Conservation (phyloP, 2,329 filamentous ascomycete species). For the Calcarisporium arbuscula region DNA sequence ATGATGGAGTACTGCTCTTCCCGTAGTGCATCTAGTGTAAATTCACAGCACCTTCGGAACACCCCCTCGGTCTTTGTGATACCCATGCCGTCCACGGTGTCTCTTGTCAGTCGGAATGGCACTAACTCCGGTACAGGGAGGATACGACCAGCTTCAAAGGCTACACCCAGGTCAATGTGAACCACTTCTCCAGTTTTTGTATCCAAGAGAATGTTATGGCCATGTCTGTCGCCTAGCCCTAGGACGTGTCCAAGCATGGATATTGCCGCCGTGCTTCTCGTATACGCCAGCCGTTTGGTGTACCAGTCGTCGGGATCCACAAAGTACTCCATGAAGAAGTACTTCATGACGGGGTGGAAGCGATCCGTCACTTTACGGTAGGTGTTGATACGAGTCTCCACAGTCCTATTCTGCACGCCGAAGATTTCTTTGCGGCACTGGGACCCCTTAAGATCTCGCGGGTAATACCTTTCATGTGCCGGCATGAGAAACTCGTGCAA, state of each 20-base stretch:
- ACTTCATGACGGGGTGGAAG: conserved; percentile 90
- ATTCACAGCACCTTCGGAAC: conserved; percentile 96
- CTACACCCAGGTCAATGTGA: conserved; percentile 94
- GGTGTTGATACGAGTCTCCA: conserved; percentile 64
- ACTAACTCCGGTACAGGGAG: conserved; percentile 92
- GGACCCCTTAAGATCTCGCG: conserved; percentile 70
- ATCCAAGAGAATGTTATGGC: conserved; percentile 94
- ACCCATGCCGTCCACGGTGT: conserved; percentile 96
- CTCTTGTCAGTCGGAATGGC: conserved; percentile 87
- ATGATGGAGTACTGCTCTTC: conserved; percentile 96
- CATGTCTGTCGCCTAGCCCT: conserved; percentile 88
- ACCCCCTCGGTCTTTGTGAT: conserved; percentile 92
- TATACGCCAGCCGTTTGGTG: conserved; percentile 79
- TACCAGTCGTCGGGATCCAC: conserved; percentile 96
- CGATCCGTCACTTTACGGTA: conserved; percentile 74
- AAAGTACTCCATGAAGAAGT: conserved; percentile 96
- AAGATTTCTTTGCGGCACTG: conserved; percentile 75
- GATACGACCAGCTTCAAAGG: conserved; percentile 95
- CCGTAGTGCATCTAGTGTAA: conserved; percentile 89
- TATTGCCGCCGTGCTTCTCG: conserved; percentile 85
- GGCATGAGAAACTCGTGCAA: conserved; percentile 89
- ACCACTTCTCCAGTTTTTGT: conserved; percentile 86
- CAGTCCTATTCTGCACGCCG: conserved; percentile 61
- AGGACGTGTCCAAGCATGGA: conserved; percentile 92
- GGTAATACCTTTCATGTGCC: conserved; percentile 81